Percentiles rank a stretch among this genome's conserved stretches.
These are phyloP conservation scores for Septoria linicola DNA, from an alignment of 2,329 filamentous ascomycete genomes.

Conservation along the genomic window DNA sequence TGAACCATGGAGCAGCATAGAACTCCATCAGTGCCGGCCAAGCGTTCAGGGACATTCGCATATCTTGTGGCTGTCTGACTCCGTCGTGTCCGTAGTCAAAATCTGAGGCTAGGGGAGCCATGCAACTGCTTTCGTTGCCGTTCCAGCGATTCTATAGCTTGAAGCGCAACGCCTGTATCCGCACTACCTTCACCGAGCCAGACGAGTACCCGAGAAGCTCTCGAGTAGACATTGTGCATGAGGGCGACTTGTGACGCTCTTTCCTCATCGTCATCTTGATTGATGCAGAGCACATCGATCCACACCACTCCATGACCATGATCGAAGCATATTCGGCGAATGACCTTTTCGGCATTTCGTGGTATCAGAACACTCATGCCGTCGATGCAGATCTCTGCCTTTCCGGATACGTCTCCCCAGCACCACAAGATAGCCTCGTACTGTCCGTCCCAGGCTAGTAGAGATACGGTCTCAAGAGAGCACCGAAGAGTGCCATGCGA, in stretches of 20 bases:
- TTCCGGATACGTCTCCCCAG: neutral
- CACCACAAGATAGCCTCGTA: neutral
- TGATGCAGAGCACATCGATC: constrained; percentile 1
- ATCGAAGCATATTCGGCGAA: neutral
- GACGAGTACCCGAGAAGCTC: neutral
- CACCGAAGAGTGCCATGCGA: no score
- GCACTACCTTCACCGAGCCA: neutral
- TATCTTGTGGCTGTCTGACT: no score
- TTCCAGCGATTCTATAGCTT: neutral
- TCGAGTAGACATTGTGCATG: constrained; percentile 1
- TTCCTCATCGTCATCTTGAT: neutral
- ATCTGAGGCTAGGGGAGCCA: neutral
- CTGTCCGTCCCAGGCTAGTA: no score
- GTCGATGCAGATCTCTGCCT: neutral
- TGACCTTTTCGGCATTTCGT: neutral
- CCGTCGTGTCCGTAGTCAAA: no score
- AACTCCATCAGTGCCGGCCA: neutral
- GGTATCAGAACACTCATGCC: neutral
- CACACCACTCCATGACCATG: neutral
- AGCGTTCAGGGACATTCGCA: neutral
- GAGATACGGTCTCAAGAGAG: no score
- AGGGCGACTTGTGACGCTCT: neutral
- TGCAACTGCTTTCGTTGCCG: no score
- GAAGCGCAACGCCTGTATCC: neutral
- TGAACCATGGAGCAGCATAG: neutral